These are phyloP conservation scores for Climacium dendroides DNA, from an alignment of 225 moss, liverwort and hornwort genomes.

Conservation along the genomic window DNA sequence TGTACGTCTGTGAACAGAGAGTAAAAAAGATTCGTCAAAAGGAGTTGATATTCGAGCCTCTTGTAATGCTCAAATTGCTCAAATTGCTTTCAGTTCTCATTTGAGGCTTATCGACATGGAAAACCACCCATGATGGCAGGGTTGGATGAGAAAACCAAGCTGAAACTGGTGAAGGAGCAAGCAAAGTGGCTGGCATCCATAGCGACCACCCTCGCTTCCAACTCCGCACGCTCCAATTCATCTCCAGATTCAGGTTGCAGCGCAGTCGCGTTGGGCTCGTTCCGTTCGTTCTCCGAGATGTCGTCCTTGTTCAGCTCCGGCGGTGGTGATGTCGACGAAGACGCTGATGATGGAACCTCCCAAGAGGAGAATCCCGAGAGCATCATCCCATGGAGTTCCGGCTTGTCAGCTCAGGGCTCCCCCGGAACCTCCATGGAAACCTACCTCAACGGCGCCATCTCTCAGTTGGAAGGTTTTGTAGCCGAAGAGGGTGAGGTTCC, in stretches of 20 bases:
- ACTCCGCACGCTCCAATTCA: not conserved
- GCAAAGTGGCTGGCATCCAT: not conserved
- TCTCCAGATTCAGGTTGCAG: not conserved
- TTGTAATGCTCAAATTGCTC: not conserved
- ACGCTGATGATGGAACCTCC: not conserved
- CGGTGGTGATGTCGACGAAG: not conserved
- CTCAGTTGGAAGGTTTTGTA: not conserved
- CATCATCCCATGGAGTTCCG: not conserved
- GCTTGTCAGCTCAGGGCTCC: not conserved
- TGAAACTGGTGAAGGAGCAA: not conserved
- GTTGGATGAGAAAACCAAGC: not conserved
- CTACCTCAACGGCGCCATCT: not conserved
- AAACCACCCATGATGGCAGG: not conserved
- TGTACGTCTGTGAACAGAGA: not conserved
- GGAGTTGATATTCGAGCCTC: not conserved
- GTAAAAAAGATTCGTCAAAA: not conserved
- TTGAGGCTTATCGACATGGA: not conserved
- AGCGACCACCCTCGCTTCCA: not conserved
- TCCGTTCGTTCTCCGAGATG: not conserved
- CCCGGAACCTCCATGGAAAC: not conserved
- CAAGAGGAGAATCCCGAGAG: not conserved
- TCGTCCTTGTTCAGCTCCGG: not conserved
- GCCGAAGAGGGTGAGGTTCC: no score
- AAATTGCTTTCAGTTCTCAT: not conserved
- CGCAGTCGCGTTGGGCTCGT: no score